Evolutionary conservation across 2,329 filamentous ascomycete species (phyloP).

Genomic region (Tricladium varicosporioides): DNA sequence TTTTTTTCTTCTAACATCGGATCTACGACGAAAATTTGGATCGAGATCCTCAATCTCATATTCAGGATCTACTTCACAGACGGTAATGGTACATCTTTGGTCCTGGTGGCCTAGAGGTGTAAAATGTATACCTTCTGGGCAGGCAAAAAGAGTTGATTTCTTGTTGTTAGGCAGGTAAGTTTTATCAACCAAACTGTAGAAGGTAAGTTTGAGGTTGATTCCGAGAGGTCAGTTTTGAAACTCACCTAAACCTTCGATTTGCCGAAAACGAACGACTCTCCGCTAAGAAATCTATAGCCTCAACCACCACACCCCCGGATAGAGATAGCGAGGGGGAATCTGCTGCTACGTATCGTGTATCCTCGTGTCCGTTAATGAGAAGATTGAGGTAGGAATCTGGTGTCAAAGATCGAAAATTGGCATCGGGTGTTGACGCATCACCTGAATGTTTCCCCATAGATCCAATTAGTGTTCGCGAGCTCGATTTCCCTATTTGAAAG

Average conservation of each 20-base stretch:
- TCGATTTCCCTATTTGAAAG: neutral
- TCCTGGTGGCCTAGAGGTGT: neutral
- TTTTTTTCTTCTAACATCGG: conserved; percentile 8
- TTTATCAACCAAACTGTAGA: neutral
- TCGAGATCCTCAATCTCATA: conserved; percentile 12
- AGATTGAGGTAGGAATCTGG: conserved; percentile 22
- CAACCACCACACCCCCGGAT: neutral
- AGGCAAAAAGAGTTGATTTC: neutral
- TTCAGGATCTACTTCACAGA: conserved; percentile 2
- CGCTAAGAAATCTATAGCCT: conserved; percentile 15
- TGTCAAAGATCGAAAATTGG: conserved; percentile 1
- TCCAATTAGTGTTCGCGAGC: neutral
- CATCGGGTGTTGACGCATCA: neutral
- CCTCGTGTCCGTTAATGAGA: conserved; percentile 12
- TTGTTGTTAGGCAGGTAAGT: neutral
- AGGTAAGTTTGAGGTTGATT: neutral
- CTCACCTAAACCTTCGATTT: neutral
- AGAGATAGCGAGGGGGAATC: neutral
- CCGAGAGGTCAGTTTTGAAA: neutral
- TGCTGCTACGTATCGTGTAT: neutral
- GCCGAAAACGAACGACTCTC: neutral
- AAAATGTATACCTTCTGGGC: neutral
- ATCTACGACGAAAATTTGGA: conserved; percentile 8
- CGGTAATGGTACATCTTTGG: neutral
- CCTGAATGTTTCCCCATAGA: neutral